Conservation (phyloP, 768 basidiomycete genomes). For the Lactarius evosmus region DNA sequence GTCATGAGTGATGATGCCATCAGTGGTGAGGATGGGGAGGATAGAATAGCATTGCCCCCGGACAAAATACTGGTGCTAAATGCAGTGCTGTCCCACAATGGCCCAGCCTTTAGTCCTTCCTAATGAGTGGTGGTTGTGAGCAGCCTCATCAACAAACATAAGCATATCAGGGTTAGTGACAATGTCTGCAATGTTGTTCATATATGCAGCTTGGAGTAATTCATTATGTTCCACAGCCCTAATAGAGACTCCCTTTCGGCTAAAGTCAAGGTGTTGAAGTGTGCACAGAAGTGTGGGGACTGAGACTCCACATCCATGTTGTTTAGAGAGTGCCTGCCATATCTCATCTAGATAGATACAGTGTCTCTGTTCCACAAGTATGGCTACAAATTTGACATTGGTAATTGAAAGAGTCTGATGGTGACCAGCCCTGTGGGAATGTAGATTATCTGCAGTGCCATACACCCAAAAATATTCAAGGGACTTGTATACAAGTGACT, state of each 20-base stretch:
- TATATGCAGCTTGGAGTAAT: slow-evolving; percentile 28
- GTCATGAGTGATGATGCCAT: slow-evolving; percentile 24
- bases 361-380: slow-evolving; percentile 31
- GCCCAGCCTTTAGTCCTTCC: slow-evolving; percentile 16
- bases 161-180: slow-evolving; percentile 25
- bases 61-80: slow-evolving; percentile 18
- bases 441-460: slow-evolving; percentile 27
- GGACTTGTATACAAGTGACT: slow-evolving; percentile 26
- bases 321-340: slow-evolving; percentile 30
- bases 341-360: slow-evolving; percentile 37
- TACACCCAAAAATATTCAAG: slow-evolving; percentile 26
- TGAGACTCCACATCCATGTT: slow-evolving; percentile 32
- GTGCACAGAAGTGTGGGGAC: slow-evolving; percentile 34
- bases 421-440: slow-evolving; percentile 23
- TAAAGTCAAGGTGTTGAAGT: slow-evolving; percentile 28
- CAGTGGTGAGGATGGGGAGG: slow-evolving; percentile 24
- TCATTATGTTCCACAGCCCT: slow-evolving; percentile 36
- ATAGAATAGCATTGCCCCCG: slow-evolving; percentile 25
- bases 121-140: neutral
- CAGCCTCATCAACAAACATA: slow-evolving; percentile 21
- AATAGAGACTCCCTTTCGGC: slow-evolving; percentile 32
- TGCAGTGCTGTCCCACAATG: slow-evolving; percentile 17
- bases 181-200: slow-evolving; percentile 16
- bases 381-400: slow-evolving; percentile 30
- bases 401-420: slow-evolving; percentile 26